phyloP scores from a whole-genome alignment of 2,329 filamentous ascomycete species.

The Didymella glomerata region DNA sequence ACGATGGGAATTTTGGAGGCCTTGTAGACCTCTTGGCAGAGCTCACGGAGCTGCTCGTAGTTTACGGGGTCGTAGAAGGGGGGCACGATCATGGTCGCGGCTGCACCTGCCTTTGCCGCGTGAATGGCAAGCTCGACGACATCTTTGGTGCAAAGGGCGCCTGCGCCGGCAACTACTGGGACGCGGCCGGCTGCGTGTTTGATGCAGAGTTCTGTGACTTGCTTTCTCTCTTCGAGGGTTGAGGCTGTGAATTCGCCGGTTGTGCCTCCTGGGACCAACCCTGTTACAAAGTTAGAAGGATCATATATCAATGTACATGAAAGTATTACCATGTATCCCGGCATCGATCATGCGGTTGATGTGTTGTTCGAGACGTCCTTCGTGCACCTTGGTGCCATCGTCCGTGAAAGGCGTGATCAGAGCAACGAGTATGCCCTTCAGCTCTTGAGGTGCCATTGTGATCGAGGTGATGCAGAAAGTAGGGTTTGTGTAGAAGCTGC shows the following conservation, averaged over 20 bases:
- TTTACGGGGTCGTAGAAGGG: slow-evolving; percentile 60
- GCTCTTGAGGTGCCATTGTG: slow-evolving; percentile 28
- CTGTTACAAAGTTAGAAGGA: no score
- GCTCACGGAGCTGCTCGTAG: slow-evolving; percentile 52
- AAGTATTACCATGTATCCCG: slow-evolving; percentile 55
- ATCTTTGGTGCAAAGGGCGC: slow-evolving; percentile 55
- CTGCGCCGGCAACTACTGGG: slow-evolving; percentile 56
- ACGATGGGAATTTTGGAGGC: slow-evolving; percentile 56
- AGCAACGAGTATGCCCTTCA: slow-evolving; percentile 58
- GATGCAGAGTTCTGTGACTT: slow-evolving; percentile 52
- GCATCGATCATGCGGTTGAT: slow-evolving; percentile 57
- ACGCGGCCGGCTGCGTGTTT: slow-evolving; percentile 53
- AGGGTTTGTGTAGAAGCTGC: not conserved
- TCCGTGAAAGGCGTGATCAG: slow-evolving; percentile 59
- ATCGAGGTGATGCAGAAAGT: not conserved
- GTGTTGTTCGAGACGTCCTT: slow-evolving; percentile 52
- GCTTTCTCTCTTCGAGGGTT: slow-evolving; percentile 56
- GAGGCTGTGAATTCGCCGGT: slow-evolving; percentile 61
- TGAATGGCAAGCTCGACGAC: slow-evolving; percentile 55
- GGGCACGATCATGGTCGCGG: slow-evolving; percentile 60
- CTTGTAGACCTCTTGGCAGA: slow-evolving; percentile 54
- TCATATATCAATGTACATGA: no score
- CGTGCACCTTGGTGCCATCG: slow-evolving; percentile 55
- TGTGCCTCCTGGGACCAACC: slow-evolving; percentile 58
- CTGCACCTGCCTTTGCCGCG: slow-evolving; percentile 52